Evolutionary conservation across 108 stramenopile genomes (phyloP).

Genomic region (Schizochytrium sp.): DNA sequence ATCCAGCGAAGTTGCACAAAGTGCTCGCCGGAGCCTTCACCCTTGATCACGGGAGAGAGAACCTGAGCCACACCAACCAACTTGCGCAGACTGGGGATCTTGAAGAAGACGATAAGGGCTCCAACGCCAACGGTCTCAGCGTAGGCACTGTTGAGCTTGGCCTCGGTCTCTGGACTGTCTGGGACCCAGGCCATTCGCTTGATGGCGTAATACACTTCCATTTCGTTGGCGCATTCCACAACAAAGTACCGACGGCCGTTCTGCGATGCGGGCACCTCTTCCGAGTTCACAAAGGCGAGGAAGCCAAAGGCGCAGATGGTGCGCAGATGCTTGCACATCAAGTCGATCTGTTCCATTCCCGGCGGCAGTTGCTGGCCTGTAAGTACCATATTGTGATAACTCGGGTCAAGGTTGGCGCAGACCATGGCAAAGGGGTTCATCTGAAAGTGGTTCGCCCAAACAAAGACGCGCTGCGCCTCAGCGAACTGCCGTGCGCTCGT

Average conservation of each 20-base stretch:
- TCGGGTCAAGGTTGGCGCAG: not conserved
- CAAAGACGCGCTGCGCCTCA: not conserved
- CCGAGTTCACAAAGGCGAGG: constrained; percentile 10
- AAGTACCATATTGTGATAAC: not conserved
- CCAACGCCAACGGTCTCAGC: not conserved
- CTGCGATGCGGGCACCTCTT: not conserved
- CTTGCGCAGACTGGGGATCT: not conserved
- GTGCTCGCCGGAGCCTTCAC: not conserved
- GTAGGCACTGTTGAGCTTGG: not conserved
- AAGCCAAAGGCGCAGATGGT: constrained; percentile 4
- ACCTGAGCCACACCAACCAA: not conserved
- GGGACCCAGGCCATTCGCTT: constrained; percentile 2
- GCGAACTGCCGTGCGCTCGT: not conserved
- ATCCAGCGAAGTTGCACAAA: constrained; percentile 11
- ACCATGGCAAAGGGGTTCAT: not conserved
- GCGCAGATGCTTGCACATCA: not conserved
- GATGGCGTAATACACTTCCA: not conserved
- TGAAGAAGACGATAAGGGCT: not conserved
- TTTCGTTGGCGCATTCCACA: not conserved
- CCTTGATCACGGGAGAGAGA: not conserved
- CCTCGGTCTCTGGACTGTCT: constrained; percentile 1
- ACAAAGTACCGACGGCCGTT: not conserved
- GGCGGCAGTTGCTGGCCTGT: not conserved
- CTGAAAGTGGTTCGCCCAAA: not conserved
- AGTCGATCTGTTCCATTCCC: not conserved